Conservation (phyloP, 257 asterid species). For the Solanum chaucha region DNA sequence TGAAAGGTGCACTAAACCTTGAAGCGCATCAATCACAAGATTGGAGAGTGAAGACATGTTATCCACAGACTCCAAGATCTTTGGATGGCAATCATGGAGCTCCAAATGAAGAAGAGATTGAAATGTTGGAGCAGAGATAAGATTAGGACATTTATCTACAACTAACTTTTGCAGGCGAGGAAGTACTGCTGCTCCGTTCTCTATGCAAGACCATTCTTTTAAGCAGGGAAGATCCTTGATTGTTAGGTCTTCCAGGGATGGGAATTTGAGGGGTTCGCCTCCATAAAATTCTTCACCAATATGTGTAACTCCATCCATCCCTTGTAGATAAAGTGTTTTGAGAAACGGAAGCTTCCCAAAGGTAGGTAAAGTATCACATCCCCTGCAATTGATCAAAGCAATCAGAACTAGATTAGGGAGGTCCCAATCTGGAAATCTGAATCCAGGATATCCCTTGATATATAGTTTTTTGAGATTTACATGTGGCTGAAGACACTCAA, state of each 20-base stretch:
- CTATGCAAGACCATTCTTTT: constrained; percentile 7
- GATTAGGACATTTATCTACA: constrained; percentile 16
- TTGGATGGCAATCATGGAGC: constrained; percentile 9
- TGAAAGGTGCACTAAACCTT: not conserved
- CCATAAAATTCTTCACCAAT: constrained; percentile 6
- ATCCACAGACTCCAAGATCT: constrained; percentile 6
- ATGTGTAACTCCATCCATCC: constrained; percentile 7
- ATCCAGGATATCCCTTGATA: constrained; percentile 15
- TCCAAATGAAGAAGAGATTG: constrained; percentile 8
- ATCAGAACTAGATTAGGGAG: constrained; percentile 15
- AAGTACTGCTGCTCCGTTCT: not conserved
- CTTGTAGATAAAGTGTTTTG: constrained; percentile 2
- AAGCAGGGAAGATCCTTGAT: constrained; percentile 14
- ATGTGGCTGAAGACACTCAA: constrained; percentile 13
- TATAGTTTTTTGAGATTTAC: constrained; percentile 3
- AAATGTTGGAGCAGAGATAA: constrained; percentile 6
- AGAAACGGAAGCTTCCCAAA: constrained; percentile 20
- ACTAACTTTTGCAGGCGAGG: constrained; percentile 11
- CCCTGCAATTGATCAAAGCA: constrained; percentile 12
- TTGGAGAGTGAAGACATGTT: constrained; percentile 7
- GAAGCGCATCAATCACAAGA: constrained; percentile 8
- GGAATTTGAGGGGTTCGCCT: not conserved
- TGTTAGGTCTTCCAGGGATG: constrained; percentile 11
- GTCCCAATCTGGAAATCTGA: constrained; percentile 11
- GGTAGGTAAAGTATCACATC: constrained; percentile 6